Percentiles rank a stretch among this genome's conserved stretches.
Evolutionary conservation across 1,139 yeast species (phyloP).

Genomic region (Pichia sp.): DNA sequence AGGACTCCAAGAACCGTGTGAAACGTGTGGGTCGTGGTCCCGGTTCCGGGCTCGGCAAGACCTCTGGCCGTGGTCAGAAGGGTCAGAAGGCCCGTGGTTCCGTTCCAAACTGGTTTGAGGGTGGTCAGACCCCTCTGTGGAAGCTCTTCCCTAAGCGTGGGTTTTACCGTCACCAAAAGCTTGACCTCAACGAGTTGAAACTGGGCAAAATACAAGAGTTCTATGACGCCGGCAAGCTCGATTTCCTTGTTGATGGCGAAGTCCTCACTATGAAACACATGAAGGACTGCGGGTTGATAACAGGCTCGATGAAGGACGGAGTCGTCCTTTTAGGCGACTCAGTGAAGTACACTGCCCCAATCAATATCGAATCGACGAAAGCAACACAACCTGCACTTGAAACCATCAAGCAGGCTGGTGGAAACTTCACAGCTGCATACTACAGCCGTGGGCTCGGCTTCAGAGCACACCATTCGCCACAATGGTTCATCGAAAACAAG

Average conservation of each 20-base stretch:
- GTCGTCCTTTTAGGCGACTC: constrained; percentile 72
- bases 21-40: constrained; percentile 97
- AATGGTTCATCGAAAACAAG: constrained; percentile 58
- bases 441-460: constrained; percentile 59
- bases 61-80: constrained; percentile 96
- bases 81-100: constrained; percentile 97
- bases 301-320: constrained; percentile 73
- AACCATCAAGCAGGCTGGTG: constrained; percentile 68
- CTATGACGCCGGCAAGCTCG: constrained; percentile 65
- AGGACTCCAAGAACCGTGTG: constrained; percentile 37
- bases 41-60: constrained; percentile 87
- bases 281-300: constrained; percentile 64
- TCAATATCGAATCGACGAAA: constrained; percentile 74
- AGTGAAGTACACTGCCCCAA: constrained; percentile 49
- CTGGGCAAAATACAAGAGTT: constrained; percentile 58
- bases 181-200: constrained; percentile 50
- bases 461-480: constrained; percentile 74
- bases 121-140: constrained; percentile 96
- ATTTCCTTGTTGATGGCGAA: constrained; percentile 54
- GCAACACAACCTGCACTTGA: constrained; percentile 75
- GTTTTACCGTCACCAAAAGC: constrained; percentile 46
- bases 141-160: constrained; percentile 90
- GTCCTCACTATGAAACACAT: constrained; percentile 70
- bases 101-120: constrained; percentile 93
- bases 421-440: constrained; percentile 69